Evolutionary conservation across 495 filamentous ascomycete species (phyloP).

Genomic region (Aspergillus mulundensis): DNA sequence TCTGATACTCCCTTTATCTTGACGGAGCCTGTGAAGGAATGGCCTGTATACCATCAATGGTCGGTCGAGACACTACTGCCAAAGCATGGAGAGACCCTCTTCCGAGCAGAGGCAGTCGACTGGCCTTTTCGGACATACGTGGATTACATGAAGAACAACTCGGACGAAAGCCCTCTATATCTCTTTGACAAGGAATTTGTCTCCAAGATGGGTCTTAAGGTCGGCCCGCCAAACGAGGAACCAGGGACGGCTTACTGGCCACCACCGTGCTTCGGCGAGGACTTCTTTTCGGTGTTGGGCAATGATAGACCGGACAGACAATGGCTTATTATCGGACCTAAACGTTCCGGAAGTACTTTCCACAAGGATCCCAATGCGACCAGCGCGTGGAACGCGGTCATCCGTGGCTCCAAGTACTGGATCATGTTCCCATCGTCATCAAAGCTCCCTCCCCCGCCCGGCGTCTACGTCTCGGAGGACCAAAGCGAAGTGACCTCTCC

Average conservation of each 20-base stretch:
- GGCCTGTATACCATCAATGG: conserved; percentile 79
- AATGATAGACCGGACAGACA: conserved; percentile 77
- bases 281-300: conserved; percentile 81
- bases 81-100: conserved; percentile 61
- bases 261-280: conserved; percentile 83
- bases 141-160: conserved; percentile 76
- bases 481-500: conserved; percentile 93
- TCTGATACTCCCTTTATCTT: conserved; percentile 83
- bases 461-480: conserved; percentile 87
- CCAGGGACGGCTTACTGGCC: conserved; percentile 66
- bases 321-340: conserved; percentile 92
- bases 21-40: conserved; percentile 74
- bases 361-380: conserved; percentile 81
- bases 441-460: conserved; percentile 66
- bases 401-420: conserved; percentile 95
- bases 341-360: conserved; percentile 88
- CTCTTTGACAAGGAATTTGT: conserved; percentile 87
- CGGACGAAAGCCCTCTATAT: conserved; percentile 88
- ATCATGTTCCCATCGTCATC: conserved; percentile 81
- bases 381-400: conserved; percentile 93
- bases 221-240: conserved; percentile 45
- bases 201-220: conserved; percentile 73
- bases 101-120: conserved; percentile 91
- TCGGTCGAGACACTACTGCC: conserved; percentile 57
- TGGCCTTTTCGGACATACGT: conserved; percentile 80